Evolutionary conservation across 441 rosid genomes (phyloP).

Genomic region (Croton setiger): DNA sequence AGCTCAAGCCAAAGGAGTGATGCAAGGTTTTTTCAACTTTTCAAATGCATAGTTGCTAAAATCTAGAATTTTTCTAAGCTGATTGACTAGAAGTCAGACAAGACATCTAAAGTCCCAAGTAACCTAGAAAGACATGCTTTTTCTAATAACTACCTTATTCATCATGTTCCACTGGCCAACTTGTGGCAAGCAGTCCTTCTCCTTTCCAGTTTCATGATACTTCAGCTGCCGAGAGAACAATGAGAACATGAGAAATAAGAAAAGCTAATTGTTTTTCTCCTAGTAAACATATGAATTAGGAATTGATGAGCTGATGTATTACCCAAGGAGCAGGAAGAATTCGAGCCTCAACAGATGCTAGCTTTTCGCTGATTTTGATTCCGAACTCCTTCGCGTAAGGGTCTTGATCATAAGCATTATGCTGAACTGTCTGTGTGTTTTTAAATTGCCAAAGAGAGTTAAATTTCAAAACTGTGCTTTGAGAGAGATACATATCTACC

Average conservation of each 20-base stretch:
- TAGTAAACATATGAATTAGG: background rate
- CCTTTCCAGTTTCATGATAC: constrained; percentile 96
- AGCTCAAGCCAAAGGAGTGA: background rate
- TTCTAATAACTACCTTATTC: constrained; percentile 63
- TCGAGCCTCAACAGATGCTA: constrained; percentile 91
- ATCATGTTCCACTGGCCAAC: constrained; percentile 99
- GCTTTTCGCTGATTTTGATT: constrained; percentile 78
- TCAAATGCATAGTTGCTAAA: background rate
- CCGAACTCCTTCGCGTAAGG: constrained; percentile 97
- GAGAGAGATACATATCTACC: background rate
- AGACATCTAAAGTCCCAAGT: background rate
- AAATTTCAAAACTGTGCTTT: background rate
- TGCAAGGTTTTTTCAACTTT: background rate
- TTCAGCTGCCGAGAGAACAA: constrained; percentile 55
- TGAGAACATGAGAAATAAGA: constrained; percentile 17
- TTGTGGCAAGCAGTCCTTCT: constrained; percentile 94
- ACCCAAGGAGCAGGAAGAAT: constrained; percentile 99
- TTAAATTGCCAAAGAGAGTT: constrained; percentile 8
- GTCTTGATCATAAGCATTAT: constrained; percentile 83
- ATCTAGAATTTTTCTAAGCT: background rate
- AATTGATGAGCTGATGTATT: constrained; percentile 22
- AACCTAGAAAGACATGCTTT: background rate
- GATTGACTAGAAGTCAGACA: background rate
- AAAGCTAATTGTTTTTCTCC: background rate
- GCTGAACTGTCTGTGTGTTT: constrained; percentile 67